Evolutionary conservation across 768 basidiomycete species (phyloP).

Genomic region (Collybiopsis luxurians): DNA sequence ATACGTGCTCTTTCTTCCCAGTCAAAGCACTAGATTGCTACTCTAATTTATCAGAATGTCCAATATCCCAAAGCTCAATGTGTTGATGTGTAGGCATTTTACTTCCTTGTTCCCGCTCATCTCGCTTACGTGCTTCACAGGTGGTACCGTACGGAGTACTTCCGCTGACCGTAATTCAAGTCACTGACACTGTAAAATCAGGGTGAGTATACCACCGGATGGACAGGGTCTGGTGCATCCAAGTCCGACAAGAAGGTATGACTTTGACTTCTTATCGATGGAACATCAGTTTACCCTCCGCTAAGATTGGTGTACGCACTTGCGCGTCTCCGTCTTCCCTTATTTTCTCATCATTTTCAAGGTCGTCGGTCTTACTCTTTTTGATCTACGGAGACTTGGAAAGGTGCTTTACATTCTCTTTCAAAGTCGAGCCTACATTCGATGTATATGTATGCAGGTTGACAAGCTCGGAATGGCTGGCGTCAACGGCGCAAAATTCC

Average conservation of each 20-base stretch:
- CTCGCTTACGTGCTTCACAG: slow-evolving; percentile 20
- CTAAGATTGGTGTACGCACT: slow-evolving; percentile 64
- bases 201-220: slow-evolving; percentile 95
- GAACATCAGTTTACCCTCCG: background rate
- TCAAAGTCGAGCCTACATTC: background rate
- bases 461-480: slow-evolving; percentile 84
- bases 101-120: background rate
- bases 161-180: background rate
- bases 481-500: slow-evolving; percentile 85
- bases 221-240: slow-evolving; percentile 89
- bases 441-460: slow-evolving; percentile 39
- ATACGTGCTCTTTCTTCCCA: background rate
- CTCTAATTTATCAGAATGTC: background rate
- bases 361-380: slow-evolving; percentile 89
- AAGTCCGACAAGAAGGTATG: slow-evolving; percentile 91
- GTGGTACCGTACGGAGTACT: slow-evolving; percentile 32
- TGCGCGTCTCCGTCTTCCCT: background rate
- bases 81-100: slow-evolving; percentile 78
- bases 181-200: slow-evolving; percentile 15
- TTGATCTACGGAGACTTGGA: slow-evolving; percentile 81
- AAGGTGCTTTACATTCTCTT: slow-evolving; percentile 42
- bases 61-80: slow-evolving; percentile 53
- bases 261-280: slow-evolving; percentile 1
- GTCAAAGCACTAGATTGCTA: background rate
- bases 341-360: slow-evolving; percentile 27